Conservation (phyloP, 768 basidiomycete species). For the Pholiota microspora region DNA sequence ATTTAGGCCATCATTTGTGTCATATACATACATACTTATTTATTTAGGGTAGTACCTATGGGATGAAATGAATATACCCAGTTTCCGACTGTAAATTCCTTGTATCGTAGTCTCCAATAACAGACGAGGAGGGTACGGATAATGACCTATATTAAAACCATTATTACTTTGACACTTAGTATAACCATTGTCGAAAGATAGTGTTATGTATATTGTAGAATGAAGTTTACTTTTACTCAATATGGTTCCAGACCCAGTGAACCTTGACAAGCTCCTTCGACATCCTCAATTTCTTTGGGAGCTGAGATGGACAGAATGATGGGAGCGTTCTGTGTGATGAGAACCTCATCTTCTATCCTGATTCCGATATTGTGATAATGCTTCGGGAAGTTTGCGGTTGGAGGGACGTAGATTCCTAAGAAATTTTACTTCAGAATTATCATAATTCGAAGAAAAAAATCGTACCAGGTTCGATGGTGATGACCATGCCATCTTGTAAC, state of each 20-base stretch:
- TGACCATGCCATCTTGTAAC: slow-evolving; percentile 81
- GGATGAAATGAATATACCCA: no score
- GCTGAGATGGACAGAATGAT: slow-evolving; percentile 66
- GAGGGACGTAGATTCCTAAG: slow-evolving; percentile 85
- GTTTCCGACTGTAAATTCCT: no score
- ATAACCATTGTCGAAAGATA: background rate
- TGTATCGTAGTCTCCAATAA: no score
- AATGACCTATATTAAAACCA: no score
- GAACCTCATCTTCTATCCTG: slow-evolving; percentile 88
- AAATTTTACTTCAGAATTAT: slow-evolving; percentile 8
- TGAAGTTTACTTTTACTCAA: slow-evolving; percentile 11
- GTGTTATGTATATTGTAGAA: background rate
- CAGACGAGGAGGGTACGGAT: no score
- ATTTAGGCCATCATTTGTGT: no score
- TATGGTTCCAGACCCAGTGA: slow-evolving; percentile 60
- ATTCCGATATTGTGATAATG: slow-evolving; percentile 90
- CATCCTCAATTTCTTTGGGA: slow-evolving; percentile 82
- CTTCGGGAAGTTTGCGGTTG: slow-evolving; percentile 72
- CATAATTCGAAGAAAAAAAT: background rate
- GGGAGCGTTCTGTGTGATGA: slow-evolving; percentile 61
- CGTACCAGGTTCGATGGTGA: slow-evolving; percentile 87
- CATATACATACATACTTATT: no score
- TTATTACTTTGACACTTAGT: no score
- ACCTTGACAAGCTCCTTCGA: slow-evolving; percentile 81
- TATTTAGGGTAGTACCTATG: no score